phyloP scores from a whole-genome alignment of 108 stramenopile genomes.

The Conticribra weissflogii region DNA sequence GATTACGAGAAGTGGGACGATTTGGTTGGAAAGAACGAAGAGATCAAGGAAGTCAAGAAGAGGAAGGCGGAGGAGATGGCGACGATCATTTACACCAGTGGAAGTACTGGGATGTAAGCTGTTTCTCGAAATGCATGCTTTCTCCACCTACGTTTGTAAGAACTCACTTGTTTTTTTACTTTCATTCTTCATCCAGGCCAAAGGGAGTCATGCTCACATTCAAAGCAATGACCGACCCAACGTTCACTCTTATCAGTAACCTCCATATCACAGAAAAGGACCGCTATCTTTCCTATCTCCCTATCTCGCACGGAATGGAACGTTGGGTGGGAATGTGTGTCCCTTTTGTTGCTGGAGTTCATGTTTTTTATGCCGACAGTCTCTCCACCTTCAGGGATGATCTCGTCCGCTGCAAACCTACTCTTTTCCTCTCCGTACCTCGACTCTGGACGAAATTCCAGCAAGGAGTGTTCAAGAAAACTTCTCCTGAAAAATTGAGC shows the following conservation, averaged over 20 bases:
- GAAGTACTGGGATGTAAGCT: slow-evolving; percentile 75
- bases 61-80: slow-evolving; percentile 75
- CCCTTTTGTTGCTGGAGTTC: slow-evolving; percentile 53
- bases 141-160: too few species aligned
- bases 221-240: slow-evolving; percentile 60
- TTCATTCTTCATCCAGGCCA: slow-evolving; percentile 36
- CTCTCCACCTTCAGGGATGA: slow-evolving; percentile 74
- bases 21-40: slow-evolving; percentile 35
- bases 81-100: slow-evolving; percentile 83
- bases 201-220: slow-evolving; percentile 85
- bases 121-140: slow-evolving; percentile 6
- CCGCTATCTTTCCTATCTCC: slow-evolving; percentile 78
- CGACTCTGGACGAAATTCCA: slow-evolving; percentile 87
- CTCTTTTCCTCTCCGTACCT: slow-evolving; percentile 76
- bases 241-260: slow-evolving; percentile 53
- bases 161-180: too few species aligned
- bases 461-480: slow-evolving; percentile 72
- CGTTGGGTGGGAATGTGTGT: slow-evolving; percentile 81
- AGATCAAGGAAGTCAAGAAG: slow-evolving; percentile 53
- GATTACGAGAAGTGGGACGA: slow-evolving; percentile 67
- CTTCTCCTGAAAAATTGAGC: slow-evolving; percentile 64
- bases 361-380: slow-evolving; percentile 72
- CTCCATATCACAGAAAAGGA: slow-evolving; percentile 60
- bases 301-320: slow-evolving; percentile 84
- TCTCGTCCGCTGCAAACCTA: slow-evolving; percentile 71